Base-by-base conservation (phyloP, 345 rosid genomes). In the Mallotus nudiflorus region DNA sequence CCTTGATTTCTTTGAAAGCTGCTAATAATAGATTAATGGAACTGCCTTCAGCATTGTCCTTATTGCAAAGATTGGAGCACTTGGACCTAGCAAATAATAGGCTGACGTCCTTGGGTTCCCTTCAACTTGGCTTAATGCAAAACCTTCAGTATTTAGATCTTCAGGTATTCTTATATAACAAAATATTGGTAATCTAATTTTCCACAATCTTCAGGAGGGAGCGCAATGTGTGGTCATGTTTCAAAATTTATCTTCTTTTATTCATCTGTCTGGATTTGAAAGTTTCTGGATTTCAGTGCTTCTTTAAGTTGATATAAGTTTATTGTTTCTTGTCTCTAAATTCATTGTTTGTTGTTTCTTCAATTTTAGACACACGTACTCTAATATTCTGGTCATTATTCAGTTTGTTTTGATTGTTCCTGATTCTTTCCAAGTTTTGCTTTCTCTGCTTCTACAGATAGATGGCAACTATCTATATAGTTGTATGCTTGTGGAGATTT, bases 41-140 rank as follows among this genome's bases (percentile, higher is more conserved):
- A 72, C 68, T 95, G 24, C 89, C 97, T 25, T 45, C 73, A 4
- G 84, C 85, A 59, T 75, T 95, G 79, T 82, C 92, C 29, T 83
- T 75, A 33, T 77, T 95, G 74, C 93, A 85, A 80, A 87, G 78
- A 76, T 82, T 95, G 82, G 89, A 82, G 89, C 82, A 61, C 81
- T 79, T 95, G 78, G 97, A 95, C 68, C 82, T 92, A 59, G 92
- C 97, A 65, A 88, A 83, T 78, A 95, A 95, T 80, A 88, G 94
- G 70, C 75, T 95, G 84, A 81, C 84, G 0, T 82, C 97, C 51
- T 63, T 92, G 81, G 98, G 85, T 42, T 74, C 88, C 74, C 87
- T 95, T 59, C 89, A 88, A 31, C 85, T 95, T 73, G 76, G 78
- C 66, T 77, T 78, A 56, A 90, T 95, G 97, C 86, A 66, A 67